Evolutionary conservation across 2,329 filamentous ascomycete genomes (phyloP).

Genomic region (Alternaria incomplexa): DNA sequence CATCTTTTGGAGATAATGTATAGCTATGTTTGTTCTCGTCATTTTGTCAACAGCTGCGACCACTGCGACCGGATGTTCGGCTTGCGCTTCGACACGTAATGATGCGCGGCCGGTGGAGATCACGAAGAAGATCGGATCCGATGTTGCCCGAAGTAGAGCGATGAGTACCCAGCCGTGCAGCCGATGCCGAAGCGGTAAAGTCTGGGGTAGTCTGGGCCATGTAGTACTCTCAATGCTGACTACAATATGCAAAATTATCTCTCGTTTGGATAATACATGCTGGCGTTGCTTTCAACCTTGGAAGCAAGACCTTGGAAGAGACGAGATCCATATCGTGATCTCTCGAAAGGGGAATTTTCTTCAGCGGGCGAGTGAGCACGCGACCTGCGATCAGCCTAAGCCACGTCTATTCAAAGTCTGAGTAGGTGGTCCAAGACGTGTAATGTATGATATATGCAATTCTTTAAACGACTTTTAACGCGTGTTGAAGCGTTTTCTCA

Average conservation of each 20-base stretch:
- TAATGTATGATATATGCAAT: background rate
- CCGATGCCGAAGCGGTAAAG: background rate
- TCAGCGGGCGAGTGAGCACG: background rate
- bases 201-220: constrained; percentile 3
- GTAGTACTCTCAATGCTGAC: background rate
- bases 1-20: background rate
- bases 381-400: background rate
- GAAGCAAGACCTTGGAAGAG: background rate
- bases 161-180: background rate
- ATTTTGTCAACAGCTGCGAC: background rate
- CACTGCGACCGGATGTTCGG: background rate
- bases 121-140: constrained; percentile 1
- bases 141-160: constrained; percentile 7
- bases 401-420: background rate
- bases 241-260: background rate
- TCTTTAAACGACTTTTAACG: background rate
- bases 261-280: background rate
- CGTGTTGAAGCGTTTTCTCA: constrained; percentile 30
- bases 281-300: background rate
- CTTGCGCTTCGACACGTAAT: background rate
- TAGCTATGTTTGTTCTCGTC: background rate
- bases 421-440: background rate
- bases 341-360: background rate
- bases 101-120: constrained; percentile 5
- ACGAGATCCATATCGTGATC: background rate